A percentile compares a stretch with the other conserved stretches of the same genome.
These are phyloP conservation scores for Setomelanomma holmii DNA, from an alignment of 2,329 filamentous ascomycete species.

Conservation along the genomic window DNA sequence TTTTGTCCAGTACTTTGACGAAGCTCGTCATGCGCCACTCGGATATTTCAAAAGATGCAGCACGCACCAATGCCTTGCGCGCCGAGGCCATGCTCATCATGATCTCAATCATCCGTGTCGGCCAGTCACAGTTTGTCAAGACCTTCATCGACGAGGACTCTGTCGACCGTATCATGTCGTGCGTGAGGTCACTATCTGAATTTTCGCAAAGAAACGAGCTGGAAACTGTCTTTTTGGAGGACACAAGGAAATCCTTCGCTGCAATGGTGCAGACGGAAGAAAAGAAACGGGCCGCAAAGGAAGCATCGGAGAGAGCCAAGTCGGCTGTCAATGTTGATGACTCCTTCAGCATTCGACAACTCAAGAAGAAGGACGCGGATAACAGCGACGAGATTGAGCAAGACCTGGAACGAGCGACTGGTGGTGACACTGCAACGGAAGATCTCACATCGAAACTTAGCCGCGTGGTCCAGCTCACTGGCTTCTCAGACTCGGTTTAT, in stretches of 20 bases:
- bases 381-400: conserved; percentile 84
- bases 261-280: conserved; percentile 98
- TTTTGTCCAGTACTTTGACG: conserved; percentile 93
- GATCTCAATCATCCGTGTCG: conserved; percentile 97
- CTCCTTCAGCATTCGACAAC: conserved; percentile 88
- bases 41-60: conserved; percentile 84
- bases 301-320: conserved; percentile 90
- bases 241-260: conserved; percentile 93
- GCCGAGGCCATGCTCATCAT: conserved; percentile 99
- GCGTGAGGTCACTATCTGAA: conserved; percentile 88
- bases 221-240: conserved; percentile 89
- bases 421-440: conserved; percentile 82
- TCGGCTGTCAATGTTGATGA: conserved; percentile 95
- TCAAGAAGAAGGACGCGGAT: conserved; percentile 84
- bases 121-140: conserved; percentile 98
- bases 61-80: conserved; percentile 89
- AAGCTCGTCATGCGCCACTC: conserved; percentile 98
- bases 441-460: conserved; percentile 93
- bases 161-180: conserved; percentile 98
- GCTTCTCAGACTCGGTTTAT: conserved; percentile 97
- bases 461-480: conserved; percentile 94
- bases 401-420: conserved; percentile 92
- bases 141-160: conserved; percentile 97
- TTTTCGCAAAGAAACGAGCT: conserved; percentile 89
- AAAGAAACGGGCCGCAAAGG: conserved; percentile 95